Evolutionary conservation across 1,284 basidiomycete genomes (phyloP).

Genomic region (Rhodotorula sp.): DNA sequence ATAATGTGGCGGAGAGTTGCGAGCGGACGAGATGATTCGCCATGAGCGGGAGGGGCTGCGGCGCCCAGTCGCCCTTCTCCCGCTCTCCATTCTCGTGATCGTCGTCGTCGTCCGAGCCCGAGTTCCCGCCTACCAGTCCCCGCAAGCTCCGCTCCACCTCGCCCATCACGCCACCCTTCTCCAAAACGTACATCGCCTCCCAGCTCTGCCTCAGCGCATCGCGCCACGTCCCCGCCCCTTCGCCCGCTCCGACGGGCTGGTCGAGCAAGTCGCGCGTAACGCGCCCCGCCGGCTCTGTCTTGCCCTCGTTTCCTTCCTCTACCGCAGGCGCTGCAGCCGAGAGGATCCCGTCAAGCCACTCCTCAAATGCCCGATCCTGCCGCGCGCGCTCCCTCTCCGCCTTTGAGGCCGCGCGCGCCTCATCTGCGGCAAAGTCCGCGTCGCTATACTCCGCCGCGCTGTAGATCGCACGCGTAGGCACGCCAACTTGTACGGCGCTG

Average conservation of each 20-base stretch:
- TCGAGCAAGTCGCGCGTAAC: not conserved
- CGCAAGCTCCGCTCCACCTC: not conserved
- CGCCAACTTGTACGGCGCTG: not conserved
- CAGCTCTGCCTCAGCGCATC: not conserved
- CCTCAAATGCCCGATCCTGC: slow-evolving; percentile 6
- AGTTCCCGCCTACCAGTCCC: not conserved
- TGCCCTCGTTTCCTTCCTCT: not conserved
- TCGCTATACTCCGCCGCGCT: not conserved
- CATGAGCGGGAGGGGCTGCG: slow-evolving; percentile 9
- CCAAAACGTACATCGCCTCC: slow-evolving; percentile 2
- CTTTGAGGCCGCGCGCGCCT: not conserved
- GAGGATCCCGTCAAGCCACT: slow-evolving; percentile 7
- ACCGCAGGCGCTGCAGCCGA: not conserved
- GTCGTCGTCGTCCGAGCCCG: not conserved
- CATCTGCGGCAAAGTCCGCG: not conserved
- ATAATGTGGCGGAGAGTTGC: not conserved
- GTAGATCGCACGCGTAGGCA: slow-evolving; percentile 1
- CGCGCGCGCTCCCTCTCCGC: not conserved
- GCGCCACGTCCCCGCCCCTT: not conserved
- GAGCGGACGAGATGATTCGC: slow-evolving; percentile 10
- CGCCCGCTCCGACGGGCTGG: not conserved
- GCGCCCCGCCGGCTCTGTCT: not conserved
- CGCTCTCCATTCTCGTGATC: not conserved
- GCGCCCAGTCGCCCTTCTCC: not conserved
- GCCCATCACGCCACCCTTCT: slow-evolving; percentile 9